Evolutionary conservation across 192 early-diverging fungal genomes (phyloP).

Genomic region (Podochytrium sp.): DNA sequence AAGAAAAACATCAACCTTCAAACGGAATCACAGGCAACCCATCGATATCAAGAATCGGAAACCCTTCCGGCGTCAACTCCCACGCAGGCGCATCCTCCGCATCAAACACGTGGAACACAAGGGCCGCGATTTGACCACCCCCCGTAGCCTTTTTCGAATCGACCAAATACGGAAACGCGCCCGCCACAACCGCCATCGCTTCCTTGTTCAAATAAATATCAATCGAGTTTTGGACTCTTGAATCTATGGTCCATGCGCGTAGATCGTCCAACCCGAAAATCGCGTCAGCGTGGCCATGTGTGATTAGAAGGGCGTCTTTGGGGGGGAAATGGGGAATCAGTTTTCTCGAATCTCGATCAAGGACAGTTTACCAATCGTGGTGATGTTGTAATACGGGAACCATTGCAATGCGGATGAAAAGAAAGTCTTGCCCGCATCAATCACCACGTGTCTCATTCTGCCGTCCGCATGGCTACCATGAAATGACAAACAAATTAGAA

Average conservation of each 20-base stretch:
- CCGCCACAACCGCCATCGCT: conserved; percentile 67
- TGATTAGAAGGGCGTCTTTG: conserved; percentile 86
- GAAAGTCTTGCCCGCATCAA: conserved; percentile 96
- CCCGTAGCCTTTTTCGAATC: conserved; percentile 78
- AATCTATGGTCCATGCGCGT: conserved; percentile 31
- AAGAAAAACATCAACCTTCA: conserved; percentile 45
- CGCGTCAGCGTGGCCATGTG: conserved; percentile 94
- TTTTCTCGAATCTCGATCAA: conserved; percentile 52
- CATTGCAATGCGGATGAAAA: conserved; percentile 57
- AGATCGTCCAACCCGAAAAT: conserved; percentile 57
- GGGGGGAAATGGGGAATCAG: conserved; percentile 74
- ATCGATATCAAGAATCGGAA: conserved; percentile 45
- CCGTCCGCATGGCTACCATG: conserved; percentile 66
- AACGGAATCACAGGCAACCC: conserved; percentile 69
- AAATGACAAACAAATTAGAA: too few relatives aligned
- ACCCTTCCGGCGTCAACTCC: background rate
- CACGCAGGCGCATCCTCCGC: background rate
- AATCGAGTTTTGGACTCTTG: conserved; percentile 63
- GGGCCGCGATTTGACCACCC: conserved; percentile 79
- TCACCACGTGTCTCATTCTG: conserved; percentile 75
- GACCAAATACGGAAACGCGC: conserved; percentile 87
- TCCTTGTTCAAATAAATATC: conserved; percentile 72
- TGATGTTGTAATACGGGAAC: conserved; percentile 41
- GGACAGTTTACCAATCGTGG: too few relatives aligned
- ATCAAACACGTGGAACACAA: conserved; percentile 77